Evolutionary conservation across 176 grass and related monocot genomes (phyloP).

Genomic region (Coix lacrymajobi): DNA sequence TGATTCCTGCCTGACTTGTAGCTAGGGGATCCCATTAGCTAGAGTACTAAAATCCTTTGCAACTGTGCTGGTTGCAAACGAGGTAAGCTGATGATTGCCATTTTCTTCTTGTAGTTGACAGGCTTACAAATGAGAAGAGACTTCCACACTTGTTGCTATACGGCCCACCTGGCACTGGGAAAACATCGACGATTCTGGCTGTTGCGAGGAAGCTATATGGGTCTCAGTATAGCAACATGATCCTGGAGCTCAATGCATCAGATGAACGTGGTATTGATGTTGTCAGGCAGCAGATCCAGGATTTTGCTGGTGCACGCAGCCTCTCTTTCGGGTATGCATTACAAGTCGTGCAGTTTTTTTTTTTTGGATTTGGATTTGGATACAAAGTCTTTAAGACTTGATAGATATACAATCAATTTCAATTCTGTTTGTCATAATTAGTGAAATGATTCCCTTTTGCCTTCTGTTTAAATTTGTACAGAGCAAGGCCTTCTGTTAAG

Average conservation of each 20-base stretch:
- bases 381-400: background rate
- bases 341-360: background rate
- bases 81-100: background rate
- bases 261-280: slow-evolving; percentile 91
- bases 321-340: slow-evolving; percentile 75
- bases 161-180: slow-evolving; percentile 80
- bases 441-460: background rate
- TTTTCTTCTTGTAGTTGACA: slow-evolving; percentile 52
- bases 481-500: slow-evolving; percentile 77
- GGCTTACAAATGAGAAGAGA: slow-evolving; percentile 85
- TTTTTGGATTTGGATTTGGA: background rate
- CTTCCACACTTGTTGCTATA: slow-evolving; percentile 90
- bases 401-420: background rate
- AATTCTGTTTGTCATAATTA: background rate
- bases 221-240: slow-evolving; percentile 89
- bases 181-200: slow-evolving; percentile 91
- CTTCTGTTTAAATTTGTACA: slow-evolving; percentile 44
- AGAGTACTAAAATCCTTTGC: background rate
- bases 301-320: slow-evolving; percentile 76
- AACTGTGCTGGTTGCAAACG: background rate
- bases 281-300: slow-evolving; percentile 94
- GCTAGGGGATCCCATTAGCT: background rate
- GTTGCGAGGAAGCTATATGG: slow-evolving; percentile 94
- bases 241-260: slow-evolving; percentile 94
- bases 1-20: background rate